A percentile compares a stretch with the other conserved stretches of the same genome.
phyloP scores from a whole-genome alignment of 495 filamentous ascomycete species.

The Aspergillus nanangensis region DNA sequence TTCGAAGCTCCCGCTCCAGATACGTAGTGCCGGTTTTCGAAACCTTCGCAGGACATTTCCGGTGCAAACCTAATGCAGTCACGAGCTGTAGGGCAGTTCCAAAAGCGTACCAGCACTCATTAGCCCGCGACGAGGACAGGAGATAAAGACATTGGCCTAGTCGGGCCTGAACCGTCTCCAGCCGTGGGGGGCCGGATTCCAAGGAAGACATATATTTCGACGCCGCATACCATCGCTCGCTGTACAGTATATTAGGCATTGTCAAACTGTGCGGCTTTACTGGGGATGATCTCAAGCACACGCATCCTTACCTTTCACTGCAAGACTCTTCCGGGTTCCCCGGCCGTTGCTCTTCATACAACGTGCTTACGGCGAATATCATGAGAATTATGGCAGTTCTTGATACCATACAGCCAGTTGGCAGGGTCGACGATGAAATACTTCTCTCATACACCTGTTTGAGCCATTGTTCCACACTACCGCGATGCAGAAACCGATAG shows the following conservation, averaged over 20 bases:
- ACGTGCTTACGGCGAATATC: conserved; percentile 39
- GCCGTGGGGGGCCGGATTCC: conserved; percentile 37
- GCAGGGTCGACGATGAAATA: conserved; percentile 31
- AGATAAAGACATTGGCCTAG: conserved; percentile 43
- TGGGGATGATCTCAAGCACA: too few relatives aligned
- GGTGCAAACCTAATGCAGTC: conserved; percentile 40
- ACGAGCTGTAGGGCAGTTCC: conserved; percentile 43
- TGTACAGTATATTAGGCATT: too few relatives aligned
- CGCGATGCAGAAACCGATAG: conserved; percentile 41
- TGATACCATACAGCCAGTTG: conserved; percentile 33
- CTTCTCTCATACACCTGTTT: conserved; percentile 33
- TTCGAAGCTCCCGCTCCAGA: conserved; percentile 39
- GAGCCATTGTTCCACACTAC: conserved; percentile 37
- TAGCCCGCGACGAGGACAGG: conserved; percentile 42
- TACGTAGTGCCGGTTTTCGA: conserved; percentile 28
- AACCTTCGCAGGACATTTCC: conserved; percentile 28
- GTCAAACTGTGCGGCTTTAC: too few relatives aligned
- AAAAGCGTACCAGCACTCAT: conserved; percentile 47
- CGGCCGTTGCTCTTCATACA: conserved; percentile 29
- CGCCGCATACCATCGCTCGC: conserved; percentile 40
- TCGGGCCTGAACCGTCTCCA: conserved; percentile 42
- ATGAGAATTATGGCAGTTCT: conserved; percentile 40
- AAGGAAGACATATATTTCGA: conserved; percentile 38
- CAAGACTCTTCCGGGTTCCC: conserved; percentile 15
- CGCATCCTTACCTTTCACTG: conserved; percentile 27